Percentiles rank a stretch among this genome's conserved stretches.
Conservation (phyloP, 306 rosid genomes). For the Cucumis hystrix region DNA sequence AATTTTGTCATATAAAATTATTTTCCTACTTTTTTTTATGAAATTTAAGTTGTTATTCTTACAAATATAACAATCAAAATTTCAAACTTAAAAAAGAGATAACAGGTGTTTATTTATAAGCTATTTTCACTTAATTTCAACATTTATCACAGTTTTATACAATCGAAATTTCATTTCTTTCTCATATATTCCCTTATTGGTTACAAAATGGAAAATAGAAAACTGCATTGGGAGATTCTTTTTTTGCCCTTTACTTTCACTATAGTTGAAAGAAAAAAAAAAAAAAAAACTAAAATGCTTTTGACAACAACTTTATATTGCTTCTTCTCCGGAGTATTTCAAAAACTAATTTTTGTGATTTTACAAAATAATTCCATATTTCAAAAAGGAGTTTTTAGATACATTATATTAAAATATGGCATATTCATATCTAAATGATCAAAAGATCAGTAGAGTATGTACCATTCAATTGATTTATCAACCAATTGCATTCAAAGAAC, state of each 20-base stretch:
- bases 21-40: too few relatives aligned
- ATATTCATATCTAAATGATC: too few relatives aligned
- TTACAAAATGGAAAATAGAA: background rate
- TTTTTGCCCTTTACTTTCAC: background rate
- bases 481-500: too few relatives aligned
- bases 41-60: too few relatives aligned
- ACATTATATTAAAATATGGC: background rate
- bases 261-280: background rate
- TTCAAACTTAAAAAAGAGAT: background rate
- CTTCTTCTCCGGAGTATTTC: background rate
- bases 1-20: too few relatives aligned
- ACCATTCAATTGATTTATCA: too few relatives aligned
- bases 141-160: too few relatives aligned
- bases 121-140: too few relatives aligned
- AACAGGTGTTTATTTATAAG: too few relatives aligned
- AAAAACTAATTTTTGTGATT: background rate
- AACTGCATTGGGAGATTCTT: background rate
- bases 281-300: background rate
- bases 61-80: background rate
- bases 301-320: background rate
- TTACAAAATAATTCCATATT: background rate
- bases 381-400: background rate
- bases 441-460: too few relatives aligned
- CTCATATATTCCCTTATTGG: background rate
- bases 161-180: background rate